Evolutionary conservation across 257 asterid species (phyloP), one percentile per base, ranked within the genome.

Genomic region (Perilla frutescens): DNA sequence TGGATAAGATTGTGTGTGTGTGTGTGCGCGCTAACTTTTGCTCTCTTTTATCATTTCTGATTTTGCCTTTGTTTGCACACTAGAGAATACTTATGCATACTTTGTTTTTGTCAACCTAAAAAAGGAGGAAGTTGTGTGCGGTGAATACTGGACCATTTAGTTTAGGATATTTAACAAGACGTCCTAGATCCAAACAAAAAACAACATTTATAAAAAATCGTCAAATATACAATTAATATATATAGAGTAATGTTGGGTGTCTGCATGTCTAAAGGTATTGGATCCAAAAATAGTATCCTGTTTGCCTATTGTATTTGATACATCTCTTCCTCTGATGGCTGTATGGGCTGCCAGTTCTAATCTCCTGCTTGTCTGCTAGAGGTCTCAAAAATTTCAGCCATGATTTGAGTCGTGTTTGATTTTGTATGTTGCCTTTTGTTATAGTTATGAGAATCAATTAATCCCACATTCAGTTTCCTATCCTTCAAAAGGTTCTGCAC

Each of bases 351-450:
- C 37, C 2, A 50, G 8, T 43, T 37, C 43, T 54, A 7, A 14
- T 54, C 32, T 50, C 48, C 14, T 50, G 37, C 37, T 34, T 2
- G 37, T 2, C 37, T 34, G 61, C 53, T 9, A 7, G 13, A 39
- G 39, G 55, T 69, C 29, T 8, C 14, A 31, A 51, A 44, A 39
- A 51, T 7, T 37, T 6, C 37, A 1, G 2, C 51, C 13, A n/a
- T n/a, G 15, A 5, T 8, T 37, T 4, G 37, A 9, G 32, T 34
- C n/a, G 7, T 36, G 12, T 14, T 58, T 51, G 31, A 43, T 50
- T 50, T 67, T 29, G 45, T 31, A 7, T 50, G 49, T 45, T 64
- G 20, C 55, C 44, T 29, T 62, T 45, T 64, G 34, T 64, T 8
- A 26, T 45, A 31, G 10, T 20, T 29, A 63, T 14, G 12, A 41